Evolutionary conservation across 805 yeast genomes (phyloP).

Genomic region (Candida palmyrensis): DNA sequence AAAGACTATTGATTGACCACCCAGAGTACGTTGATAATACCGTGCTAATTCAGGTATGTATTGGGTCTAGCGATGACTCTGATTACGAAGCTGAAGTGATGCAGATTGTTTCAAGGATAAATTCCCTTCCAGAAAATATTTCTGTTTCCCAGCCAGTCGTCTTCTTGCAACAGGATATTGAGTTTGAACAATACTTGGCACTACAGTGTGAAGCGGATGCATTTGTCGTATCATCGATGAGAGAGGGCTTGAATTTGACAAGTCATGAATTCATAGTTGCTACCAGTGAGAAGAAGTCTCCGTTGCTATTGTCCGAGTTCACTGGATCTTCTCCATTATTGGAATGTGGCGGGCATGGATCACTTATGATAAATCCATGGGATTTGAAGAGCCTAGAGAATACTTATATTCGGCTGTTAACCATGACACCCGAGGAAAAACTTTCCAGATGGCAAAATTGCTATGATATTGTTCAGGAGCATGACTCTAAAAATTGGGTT

Average conservation of each 20-base stretch:
- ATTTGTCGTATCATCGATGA: conserved; percentile 82
- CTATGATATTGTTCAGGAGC: conserved; percentile 51
- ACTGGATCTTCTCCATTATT: conserved; percentile 89
- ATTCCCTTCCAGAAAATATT: conserved; percentile 67
- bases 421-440: conserved; percentile 59
- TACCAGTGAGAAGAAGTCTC: conserved; percentile 65
- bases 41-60: conserved; percentile 78
- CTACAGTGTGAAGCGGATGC: conserved; percentile 79
- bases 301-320: conserved; percentile 84
- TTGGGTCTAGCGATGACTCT: conserved; percentile 50
- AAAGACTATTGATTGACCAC: conserved; percentile 61
- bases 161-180: conserved; percentile 81
- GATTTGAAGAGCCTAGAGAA: conserved; percentile 62
- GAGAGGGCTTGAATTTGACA: conserved; percentile 96
- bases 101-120: conserved; percentile 79
- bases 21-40: conserved; percentile 68
- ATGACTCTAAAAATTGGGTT: conserved; percentile 79
- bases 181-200: conserved; percentile 85
- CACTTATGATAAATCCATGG: conserved; percentile 88
- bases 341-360: conserved; percentile 47
- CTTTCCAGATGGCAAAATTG: conserved; percentile 56
- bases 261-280: conserved; percentile 91
- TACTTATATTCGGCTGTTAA: conserved; percentile 59
- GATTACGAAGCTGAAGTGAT: conserved; percentile 71
- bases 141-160: conserved; percentile 80